Evolutionary conservation across 305 asterid species (phyloP), one percentile per base, ranked within the genome.

Genomic region (Fraxinus sp.): DNA sequence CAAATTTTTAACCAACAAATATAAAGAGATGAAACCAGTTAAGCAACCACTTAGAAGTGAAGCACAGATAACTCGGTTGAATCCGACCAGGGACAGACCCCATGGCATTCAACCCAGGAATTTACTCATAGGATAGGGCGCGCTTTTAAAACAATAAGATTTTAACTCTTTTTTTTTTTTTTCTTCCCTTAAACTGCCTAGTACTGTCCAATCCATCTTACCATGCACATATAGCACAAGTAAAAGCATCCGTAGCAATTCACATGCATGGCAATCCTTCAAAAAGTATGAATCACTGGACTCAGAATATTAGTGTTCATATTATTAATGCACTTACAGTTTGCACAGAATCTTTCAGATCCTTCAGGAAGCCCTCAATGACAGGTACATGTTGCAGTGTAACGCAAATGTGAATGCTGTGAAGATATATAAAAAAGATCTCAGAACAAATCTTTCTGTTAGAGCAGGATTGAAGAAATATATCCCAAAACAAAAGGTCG

Each of bases 401-500:
- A 88, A 95, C 93, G 71, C 99, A 96, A 20, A 96, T 96, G 85
- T 96, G 99, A 87, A 96, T 83, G 92, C 99, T 96, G 97, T 80
- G 77, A 74, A 78, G 75, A 86, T 26, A 71, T 49, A 78, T 37
- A 30, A 30, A 20, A 82, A 80, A 57, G 33, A 43, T 41, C 24
- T 80, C 84, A 80, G 79, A 78, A 79, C 66, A 80, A 80, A 30
- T 28, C 43, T 6, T 77, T 28, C 16, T 70, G 7, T 6, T 13
- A 33, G 37, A 30, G 10, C 28, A 28, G 39, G 75, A 70, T 20
- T 13, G 28, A 70, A 24, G 33, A 30, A 28, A 13, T 30, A 35
- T 14, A 14, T 30, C 41, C 41, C 33, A 37, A 33, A 80, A 83
- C 71, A 30, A 77, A 52, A 59, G 30, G 11, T 5, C 7, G 5